A percentile compares a stretch with the other conserved stretches of the same genome.
Evolutionary conservation across 108 stramenopile species (phyloP).

Genomic region (Cyclotella kingstonii): DNA sequence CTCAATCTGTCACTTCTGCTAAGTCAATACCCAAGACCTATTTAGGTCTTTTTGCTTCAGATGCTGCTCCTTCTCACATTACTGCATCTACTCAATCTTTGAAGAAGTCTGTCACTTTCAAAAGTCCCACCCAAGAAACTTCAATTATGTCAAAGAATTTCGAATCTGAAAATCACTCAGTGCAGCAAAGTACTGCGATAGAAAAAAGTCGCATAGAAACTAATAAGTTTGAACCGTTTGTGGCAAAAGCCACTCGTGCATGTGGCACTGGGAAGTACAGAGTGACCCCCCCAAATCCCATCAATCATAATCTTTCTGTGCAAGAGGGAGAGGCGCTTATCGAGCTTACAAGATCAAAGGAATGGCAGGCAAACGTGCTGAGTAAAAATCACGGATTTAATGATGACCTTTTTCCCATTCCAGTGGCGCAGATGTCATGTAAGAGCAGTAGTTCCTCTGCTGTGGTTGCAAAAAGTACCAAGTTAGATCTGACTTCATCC

Average conservation of each 20-base stretch:
- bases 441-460: background rate
- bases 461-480: slow-evolving; percentile 2
- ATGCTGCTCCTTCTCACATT: background rate
- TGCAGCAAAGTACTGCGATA: background rate
- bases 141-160: background rate
- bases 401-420: background rate
- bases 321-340: background rate
- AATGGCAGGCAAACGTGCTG: background rate
- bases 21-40: background rate
- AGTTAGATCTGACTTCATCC: background rate
- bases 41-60: background rate
- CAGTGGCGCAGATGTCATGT: background rate
- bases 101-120: slow-evolving; percentile 10
- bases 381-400: background rate
- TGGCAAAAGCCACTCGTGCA: background rate
- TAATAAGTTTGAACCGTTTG: background rate
- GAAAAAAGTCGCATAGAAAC: background rate
- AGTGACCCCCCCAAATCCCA: background rate
- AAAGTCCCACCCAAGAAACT: background rate
- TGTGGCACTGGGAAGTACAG: background rate
- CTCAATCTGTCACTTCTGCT: background rate
- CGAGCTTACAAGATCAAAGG: background rate
- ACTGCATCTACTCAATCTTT: background rate
- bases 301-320: background rate
- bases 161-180: background rate